Base-by-base conservation (phyloP, 805 yeast species). In the Ogataea ganodermae region DNA sequence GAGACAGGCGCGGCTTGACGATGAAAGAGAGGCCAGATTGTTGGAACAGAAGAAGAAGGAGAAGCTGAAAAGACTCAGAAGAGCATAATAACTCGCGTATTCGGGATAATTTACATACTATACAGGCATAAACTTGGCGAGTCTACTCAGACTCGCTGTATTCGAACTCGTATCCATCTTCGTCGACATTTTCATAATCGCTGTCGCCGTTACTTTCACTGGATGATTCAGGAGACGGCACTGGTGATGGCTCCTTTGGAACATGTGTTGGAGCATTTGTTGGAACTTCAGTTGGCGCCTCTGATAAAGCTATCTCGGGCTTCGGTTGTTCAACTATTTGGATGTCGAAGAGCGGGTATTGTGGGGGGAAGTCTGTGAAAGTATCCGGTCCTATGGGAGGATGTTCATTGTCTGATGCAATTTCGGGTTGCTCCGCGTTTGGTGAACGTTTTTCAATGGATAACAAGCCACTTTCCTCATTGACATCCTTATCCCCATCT, bases 1-100 rank as follows among this genome's bases (percentile, higher is more conserved):
- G 30, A 75, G 75, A 42, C 76, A 75, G 45, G 99, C 96, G 0
- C 76, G 79, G 55, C 52, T 75, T 32, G 99, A 94, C 62, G 99
- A 92, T 60, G 70, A 74, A 41, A 70, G 76, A 44, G 97, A 91
- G 62, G 80, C 79, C 59, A 79, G 72, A 45, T 74, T 81, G 60
- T 81, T 86, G 53, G 79, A 74, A 50, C 65, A 62, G 49, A 74
- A 69, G 46, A 73, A 73, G 13, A 64, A 65, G 50, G 76, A 72
- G 52, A 81, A 83, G 59, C 63, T 67, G 56, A 67, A 62, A 49
- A 60, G 73, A 39, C 60, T 67, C 42, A 59, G 60, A 12, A 59
- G 46, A 28, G 12, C 32, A 23, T 30, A 24, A 35, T 30, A 14
- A 14, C 17, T 6, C 20, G 23, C 9, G 9, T 16, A 8, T 5